Evolutionary conservation across 495 filamentous ascomycete species (phyloP), one percentile per base, ranked within the genome.

Genomic region (Xylaria sp.): DNA sequence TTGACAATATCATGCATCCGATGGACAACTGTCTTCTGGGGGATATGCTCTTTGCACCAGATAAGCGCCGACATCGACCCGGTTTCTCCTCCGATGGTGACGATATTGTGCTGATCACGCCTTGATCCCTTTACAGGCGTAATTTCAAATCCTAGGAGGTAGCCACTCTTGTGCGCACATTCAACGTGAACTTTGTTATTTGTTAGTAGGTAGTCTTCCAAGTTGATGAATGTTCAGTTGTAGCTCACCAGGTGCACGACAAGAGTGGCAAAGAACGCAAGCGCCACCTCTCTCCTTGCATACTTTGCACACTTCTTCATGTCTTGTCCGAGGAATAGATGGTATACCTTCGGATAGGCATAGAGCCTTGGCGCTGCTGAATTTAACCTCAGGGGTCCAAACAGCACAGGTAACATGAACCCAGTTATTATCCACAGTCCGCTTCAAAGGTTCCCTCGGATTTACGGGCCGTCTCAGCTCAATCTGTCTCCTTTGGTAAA

Each of bases 381-480:
- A 98, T 76, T 93, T 97, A 73, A 97, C 90, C 76, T 98, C 96
- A 0, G 94, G 93, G 12, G 90, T 93, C 90, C 91, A 98, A 40
- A 98, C 84, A 5, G 96, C 94, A 75, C 96, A 99, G 52, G 90
- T 88, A 35, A 98, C 93, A 77, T 99, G 96, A n/a, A 97, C 92
- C 96, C 96, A 99, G 75, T 98, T 98, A 80, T 98, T 98, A 69
- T 93, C 92, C 11, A 91, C 89, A 0, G 96, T 99, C 37, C 92
- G 87, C 83, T 99, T 99, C 65, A 99, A 81, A 4, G 96, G 91
- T 74, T 98, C 96, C 21, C 97, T 92, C 35, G 96, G 96, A 74
- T 92, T 88, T 29, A 91, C 80, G 5, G 97, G 95, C 44, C 93
- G 91, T 69, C 91, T 93, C 76, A 88, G 85, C 33, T 93, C 90